These are phyloP conservation scores for Cercospora sesami DNA, from an alignment of 2,329 filamentous ascomycete genomes.

Conservation along the genomic window DNA sequence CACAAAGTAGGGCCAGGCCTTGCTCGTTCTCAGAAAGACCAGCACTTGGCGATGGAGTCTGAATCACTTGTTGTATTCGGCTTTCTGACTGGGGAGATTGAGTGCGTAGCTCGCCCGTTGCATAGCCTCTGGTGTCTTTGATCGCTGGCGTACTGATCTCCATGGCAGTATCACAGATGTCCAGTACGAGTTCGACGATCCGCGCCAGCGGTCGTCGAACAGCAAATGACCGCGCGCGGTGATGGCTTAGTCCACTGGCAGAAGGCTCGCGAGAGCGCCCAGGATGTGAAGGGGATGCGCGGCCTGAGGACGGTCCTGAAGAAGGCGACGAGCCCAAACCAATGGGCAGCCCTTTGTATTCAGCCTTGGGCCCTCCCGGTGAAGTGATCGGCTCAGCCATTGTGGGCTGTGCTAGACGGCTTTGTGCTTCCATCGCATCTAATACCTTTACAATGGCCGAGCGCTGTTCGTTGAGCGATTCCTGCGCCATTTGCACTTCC, in stretches of 20 bases:
- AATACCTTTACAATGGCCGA: slow-evolving; percentile 93
- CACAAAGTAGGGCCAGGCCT: slow-evolving; percentile 80
- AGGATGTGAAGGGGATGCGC: slow-evolving; percentile 65
- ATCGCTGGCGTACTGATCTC: slow-evolving; percentile 94
- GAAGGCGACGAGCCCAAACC: slow-evolving; percentile 66
- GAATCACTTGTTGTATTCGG: slow-evolving; percentile 86
- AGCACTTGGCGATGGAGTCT: slow-evolving; percentile 93
- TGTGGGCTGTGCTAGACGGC: slow-evolving; percentile 59
- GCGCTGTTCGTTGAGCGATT: slow-evolving; percentile 86
- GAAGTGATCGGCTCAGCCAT: slow-evolving; percentile 51
- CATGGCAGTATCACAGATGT: slow-evolving; percentile 91
- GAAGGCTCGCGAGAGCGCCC: slow-evolving; percentile 69
- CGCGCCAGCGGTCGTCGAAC: slow-evolving; percentile 84
- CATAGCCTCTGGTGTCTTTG: slow-evolving; percentile 73
- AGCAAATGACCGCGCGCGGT: slow-evolving; percentile 83
- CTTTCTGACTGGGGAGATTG: slow-evolving; percentile 96
- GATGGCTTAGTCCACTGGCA: slow-evolving; percentile 69
- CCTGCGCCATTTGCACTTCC: slow-evolving; percentile 95
- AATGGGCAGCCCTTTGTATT: slow-evolving; percentile 87
- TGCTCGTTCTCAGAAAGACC: slow-evolving; percentile 92
- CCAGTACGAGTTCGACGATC: slow-evolving; percentile 90
- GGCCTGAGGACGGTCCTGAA: slow-evolving; percentile 68
- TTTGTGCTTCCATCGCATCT: slow-evolving; percentile 81
- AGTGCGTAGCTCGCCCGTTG: slow-evolving; percentile 76
- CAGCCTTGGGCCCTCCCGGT: slow-evolving; percentile 50